Evolutionary conservation across 179 eudicot species (phyloP).

Genomic region (Silene coronaria): DNA sequence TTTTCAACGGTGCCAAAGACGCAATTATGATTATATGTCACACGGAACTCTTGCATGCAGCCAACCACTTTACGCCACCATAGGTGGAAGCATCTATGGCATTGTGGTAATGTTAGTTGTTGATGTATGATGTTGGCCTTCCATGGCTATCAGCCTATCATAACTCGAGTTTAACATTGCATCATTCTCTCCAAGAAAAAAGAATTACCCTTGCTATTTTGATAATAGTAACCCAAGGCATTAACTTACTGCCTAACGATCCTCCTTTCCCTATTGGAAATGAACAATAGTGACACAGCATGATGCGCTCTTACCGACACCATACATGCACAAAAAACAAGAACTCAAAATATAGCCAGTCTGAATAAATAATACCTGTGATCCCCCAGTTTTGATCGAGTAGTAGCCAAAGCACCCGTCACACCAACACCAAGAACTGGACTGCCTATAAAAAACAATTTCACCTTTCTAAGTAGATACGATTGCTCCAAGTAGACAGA

Average conservation of each 20-base stretch:
- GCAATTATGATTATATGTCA: no score
- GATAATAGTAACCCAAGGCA: not conserved
- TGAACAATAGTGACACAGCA: not conserved
- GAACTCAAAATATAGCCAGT: not conserved
- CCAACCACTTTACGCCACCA: no score
- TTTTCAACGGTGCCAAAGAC: no score
- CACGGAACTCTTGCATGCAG: no score
- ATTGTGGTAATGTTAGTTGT: no score
- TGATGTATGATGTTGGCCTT: not conserved
- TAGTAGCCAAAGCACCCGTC: conserved; percentile 67
- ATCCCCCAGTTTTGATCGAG: conserved; percentile 68
- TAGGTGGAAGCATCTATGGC: no score
- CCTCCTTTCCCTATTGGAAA: not conserved
- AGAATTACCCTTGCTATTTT: not conserved
- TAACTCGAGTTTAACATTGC: not conserved
- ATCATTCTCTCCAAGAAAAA: not conserved
- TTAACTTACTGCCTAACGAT: not conserved
- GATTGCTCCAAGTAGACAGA: not conserved
- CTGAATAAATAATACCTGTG: conserved; percentile 51
- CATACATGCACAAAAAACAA: not conserved
- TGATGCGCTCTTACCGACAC: not conserved
- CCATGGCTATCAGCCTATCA: not conserved
- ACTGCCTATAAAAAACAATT: conserved; percentile 38
- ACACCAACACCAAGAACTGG: conserved; percentile 87
- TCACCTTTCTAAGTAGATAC: not conserved